Conservation (phyloP, 768 basidiomycete species). For the Sutorius australiensis region DNA sequence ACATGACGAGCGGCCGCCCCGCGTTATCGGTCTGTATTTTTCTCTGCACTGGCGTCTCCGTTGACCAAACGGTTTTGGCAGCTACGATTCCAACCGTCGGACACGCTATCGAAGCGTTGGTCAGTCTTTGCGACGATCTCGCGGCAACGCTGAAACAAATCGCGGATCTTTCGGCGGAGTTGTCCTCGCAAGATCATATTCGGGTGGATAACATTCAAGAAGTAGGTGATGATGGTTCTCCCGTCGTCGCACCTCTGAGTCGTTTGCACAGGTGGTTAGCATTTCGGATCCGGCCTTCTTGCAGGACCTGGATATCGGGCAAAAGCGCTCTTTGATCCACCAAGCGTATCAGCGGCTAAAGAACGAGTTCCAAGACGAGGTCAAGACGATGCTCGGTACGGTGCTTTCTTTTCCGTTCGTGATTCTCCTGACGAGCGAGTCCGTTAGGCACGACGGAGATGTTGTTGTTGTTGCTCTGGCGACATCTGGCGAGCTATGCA, state of each 20-base stretch:
- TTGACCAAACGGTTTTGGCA: slow-evolving; percentile 21
- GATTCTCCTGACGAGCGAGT: neutral
- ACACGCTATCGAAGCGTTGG: slow-evolving; percentile 65
- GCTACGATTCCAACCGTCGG: slow-evolving; percentile 76
- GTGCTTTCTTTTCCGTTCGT: neutral
- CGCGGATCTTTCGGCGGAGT: slow-evolving; percentile 61
- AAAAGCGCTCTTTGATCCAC: slow-evolving; percentile 64
- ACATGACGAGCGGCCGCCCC: slow-evolving; percentile 54
- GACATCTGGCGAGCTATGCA: slow-evolving; percentile 69
- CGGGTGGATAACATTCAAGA: slow-evolving; percentile 68
- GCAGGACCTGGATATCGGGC: slow-evolving; percentile 62
- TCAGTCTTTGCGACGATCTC: slow-evolving; percentile 60
- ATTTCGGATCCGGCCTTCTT: slow-evolving; percentile 52
- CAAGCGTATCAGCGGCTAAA: slow-evolving; percentile 54
- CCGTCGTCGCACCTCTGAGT: neutral
- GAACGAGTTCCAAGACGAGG: slow-evolving; percentile 39
- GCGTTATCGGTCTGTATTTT: slow-evolving; percentile 51
- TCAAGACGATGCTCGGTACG: slow-evolving; percentile 54
- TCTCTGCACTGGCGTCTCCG: neutral
- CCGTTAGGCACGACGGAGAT: slow-evolving; percentile 66
- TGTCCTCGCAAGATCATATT: slow-evolving; percentile 69
- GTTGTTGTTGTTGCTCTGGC: slow-evolving; percentile 74
- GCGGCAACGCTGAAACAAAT: slow-evolving; percentile 61
- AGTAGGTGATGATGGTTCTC: slow-evolving; percentile 34
- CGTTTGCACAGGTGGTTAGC: slow-evolving; percentile 41